Conservation (phyloP, 148 eudicot genomes). For the Cornus kousa region DNA sequence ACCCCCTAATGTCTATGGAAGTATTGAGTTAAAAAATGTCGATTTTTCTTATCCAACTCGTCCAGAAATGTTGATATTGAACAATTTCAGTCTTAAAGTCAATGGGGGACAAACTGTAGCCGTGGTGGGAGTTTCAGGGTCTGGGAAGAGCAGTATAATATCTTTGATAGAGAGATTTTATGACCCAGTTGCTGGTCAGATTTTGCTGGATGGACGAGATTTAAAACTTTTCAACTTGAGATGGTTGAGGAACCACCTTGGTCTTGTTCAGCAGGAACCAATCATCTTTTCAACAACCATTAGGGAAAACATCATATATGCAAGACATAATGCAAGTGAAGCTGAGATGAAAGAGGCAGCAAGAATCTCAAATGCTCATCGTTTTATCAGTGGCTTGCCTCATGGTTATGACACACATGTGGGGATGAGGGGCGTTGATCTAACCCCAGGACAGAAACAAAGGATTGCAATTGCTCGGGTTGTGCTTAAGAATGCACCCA, state of each 20-base stretch:
- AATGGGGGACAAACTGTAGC: constrained; percentile 98
- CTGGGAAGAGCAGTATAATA: constrained; percentile 98
- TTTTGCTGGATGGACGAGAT: constrained; percentile 86
- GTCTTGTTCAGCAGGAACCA: constrained; percentile 97
- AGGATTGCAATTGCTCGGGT: constrained; percentile 96
- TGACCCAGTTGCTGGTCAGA: constrained; percentile 89
- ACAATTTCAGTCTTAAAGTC: constrained; percentile 89
- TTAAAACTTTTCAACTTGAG: constrained; percentile 76
- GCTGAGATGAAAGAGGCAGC: constrained; percentile 99
- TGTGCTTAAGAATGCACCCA: constrained; percentile 89
- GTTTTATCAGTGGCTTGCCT: constrained; percentile 95
- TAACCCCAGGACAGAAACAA: constrained; percentile 96
- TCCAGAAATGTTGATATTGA: constrained; percentile 79
- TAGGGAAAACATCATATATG: constrained; percentile 91
- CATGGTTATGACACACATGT: constrained; percentile 98
- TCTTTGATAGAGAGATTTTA: constrained; percentile 90
- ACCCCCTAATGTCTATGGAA: constrained; percentile 92
- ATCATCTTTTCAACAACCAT: constrained; percentile 91
- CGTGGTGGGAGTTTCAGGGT: constrained; percentile 96
- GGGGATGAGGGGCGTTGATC: constrained; percentile 96
- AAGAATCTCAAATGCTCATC: constrained; percentile 97
- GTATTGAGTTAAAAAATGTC: constrained; percentile 81
- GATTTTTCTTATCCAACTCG: constrained; percentile 91
- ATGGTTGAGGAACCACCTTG: constrained; percentile 94
- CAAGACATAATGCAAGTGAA: constrained; percentile 97